Percentiles rank a stretch among this genome's conserved stretches.
Conservation (phyloP, 2,329 filamentous ascomycete species). For the Ophiostoma sp. region DNA sequence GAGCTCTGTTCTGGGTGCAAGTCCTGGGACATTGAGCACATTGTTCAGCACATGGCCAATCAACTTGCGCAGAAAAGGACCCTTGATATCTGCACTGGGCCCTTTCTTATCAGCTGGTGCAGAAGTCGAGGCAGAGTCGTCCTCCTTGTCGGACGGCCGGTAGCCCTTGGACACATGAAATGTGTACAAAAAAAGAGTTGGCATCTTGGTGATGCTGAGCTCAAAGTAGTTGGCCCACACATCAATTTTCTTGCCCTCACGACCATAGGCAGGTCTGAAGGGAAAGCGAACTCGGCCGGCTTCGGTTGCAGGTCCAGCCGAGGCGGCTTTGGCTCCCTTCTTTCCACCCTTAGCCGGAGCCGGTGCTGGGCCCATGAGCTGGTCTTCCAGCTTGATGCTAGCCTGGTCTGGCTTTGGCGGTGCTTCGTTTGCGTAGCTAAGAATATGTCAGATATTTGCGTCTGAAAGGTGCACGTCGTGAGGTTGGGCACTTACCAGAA, state of each 20-base stretch:
- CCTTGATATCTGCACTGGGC: constrained; percentile 21
- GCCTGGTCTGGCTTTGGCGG: constrained; percentile 30
- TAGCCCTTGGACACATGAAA: constrained; percentile 34
- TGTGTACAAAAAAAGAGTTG: constrained; percentile 43
- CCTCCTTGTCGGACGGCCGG: constrained; percentile 25
- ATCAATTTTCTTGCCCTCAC: constrained; percentile 37
- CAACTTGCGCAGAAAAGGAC: constrained; percentile 25
- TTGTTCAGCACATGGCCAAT: constrained; percentile 32
- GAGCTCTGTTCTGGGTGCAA: constrained; percentile 29
- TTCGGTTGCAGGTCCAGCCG: not conserved
- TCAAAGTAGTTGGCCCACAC: constrained; percentile 54
- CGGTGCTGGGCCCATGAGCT: constrained; percentile 23
- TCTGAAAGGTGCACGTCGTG: not conserved
- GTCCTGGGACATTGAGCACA: constrained; percentile 33
- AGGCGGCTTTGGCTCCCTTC: not conserved
- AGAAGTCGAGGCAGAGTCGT: not conserved
- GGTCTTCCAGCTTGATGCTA: constrained; percentile 31
- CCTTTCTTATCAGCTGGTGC: constrained; percentile 24
- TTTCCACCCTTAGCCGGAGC: constrained; percentile 1
- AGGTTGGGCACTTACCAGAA: constrained; percentile 17
- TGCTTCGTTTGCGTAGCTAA: constrained; percentile 18
- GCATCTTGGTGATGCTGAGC: constrained; percentile 36
- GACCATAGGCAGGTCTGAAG: constrained; percentile 46
- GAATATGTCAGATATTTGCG: constrained; percentile 8
- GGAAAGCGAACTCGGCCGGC: constrained; percentile 35